Evolutionary conservation across 1,284 basidiomycete species (phyloP).

Genomic region (Cutaneotrichosporon cavernicola): DNA sequence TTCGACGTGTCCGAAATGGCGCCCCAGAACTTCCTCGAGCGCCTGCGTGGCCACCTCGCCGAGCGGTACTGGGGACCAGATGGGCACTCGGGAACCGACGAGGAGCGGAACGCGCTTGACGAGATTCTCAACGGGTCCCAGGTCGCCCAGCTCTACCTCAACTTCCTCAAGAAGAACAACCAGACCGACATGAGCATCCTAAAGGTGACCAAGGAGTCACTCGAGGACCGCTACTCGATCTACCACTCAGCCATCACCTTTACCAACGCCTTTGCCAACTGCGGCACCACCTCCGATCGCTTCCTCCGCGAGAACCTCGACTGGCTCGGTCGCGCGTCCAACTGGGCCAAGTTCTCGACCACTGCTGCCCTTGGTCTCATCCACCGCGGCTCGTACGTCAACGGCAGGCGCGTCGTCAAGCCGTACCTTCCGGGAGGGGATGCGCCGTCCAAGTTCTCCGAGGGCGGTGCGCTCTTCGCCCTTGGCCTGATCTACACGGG

Average conservation of each 20-base stretch:
- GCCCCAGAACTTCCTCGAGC: conserved; percentile 83
- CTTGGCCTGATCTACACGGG: conserved; percentile 88
- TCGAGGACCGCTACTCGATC: conserved; percentile 92
- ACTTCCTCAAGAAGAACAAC: conserved; percentile 91
- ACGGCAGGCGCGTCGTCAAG: conserved; percentile 86
- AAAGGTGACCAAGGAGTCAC: conserved; percentile 82
- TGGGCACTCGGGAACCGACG: conserved; percentile 62
- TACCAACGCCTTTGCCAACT: conserved; percentile 93
- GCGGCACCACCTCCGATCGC: conserved; percentile 87
- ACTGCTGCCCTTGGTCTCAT: conserved; percentile 94
- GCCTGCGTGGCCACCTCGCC: conserved; percentile 53
- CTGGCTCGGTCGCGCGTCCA: conserved; percentile 87
- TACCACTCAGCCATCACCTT: conserved; percentile 93
- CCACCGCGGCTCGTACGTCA: conserved; percentile 90
- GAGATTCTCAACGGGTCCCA: conserved; percentile 80
- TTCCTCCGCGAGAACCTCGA: conserved; percentile 93
- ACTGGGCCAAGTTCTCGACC: conserved; percentile 97
- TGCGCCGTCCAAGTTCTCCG: conserved; percentile 69
- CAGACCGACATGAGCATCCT: conserved; percentile 85
- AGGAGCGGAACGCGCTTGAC: conserved; percentile 46
- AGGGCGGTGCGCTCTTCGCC: conserved; percentile 89
- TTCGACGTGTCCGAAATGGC: conserved; percentile 93
- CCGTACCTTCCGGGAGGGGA: conserved; percentile 81
- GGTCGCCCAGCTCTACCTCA: conserved; percentile 84
- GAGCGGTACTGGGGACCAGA: conserved; percentile 38